Evolutionary conservation across 495 filamentous ascomycete species (phyloP).

Genomic region (Xylaria acuta): DNA sequence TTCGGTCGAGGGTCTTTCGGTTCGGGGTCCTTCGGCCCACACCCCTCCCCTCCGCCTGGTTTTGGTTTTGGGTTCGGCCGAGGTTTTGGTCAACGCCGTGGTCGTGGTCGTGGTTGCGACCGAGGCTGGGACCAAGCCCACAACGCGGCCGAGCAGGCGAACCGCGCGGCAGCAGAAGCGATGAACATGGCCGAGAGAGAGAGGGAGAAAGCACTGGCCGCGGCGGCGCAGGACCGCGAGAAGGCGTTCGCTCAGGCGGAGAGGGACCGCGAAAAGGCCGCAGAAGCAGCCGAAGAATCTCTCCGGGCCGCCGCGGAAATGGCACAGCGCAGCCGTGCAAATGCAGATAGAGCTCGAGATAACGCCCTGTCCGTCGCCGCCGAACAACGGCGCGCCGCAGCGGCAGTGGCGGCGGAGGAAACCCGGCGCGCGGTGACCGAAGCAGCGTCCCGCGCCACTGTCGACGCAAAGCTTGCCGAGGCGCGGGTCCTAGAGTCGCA

Average conservation of each 20-base stretch:
- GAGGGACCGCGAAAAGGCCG: neutral
- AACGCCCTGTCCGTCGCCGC: neutral
- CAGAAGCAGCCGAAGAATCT: neutral
- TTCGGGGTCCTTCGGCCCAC: neutral
- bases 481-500: constrained; percentile 41
- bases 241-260: neutral
- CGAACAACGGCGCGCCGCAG: neutral
- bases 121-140: neutral
- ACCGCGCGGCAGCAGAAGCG: neutral
- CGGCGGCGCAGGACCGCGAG: neutral
- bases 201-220: constrained; percentile 3
- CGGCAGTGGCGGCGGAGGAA: neutral
- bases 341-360: neutral
- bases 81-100: neutral
- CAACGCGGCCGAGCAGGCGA: constrained; percentile 5
- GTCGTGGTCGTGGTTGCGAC: neutral
- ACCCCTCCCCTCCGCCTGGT: neutral
- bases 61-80: constrained; percentile 6
- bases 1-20: constrained; percentile 5
- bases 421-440: neutral
- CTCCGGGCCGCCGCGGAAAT: neutral
- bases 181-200: neutral
- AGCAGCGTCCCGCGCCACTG: neutral
- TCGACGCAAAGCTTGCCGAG: constrained; percentile 34
- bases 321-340: neutral